These are phyloP conservation scores for Cladosporium halotolerans DNA, from an alignment of 2,329 filamentous ascomycete species.

Conservation along the genomic window DNA sequence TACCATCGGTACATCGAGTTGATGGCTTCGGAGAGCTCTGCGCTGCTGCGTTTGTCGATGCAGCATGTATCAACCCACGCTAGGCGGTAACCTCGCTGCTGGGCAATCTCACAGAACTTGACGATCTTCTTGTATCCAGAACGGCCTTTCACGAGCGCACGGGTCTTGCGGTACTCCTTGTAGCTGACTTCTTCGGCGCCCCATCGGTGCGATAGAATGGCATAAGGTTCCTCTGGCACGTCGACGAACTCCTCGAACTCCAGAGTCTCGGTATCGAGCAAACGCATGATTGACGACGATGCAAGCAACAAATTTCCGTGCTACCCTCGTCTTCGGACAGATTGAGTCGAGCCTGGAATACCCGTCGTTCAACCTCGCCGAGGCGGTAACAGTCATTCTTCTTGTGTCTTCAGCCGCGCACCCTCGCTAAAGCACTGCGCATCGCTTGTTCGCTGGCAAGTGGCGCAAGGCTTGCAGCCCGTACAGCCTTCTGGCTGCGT, in stretches of 20 bases:
- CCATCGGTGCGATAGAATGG: constrained; percentile 25
- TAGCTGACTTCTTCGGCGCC: constrained; percentile 15
- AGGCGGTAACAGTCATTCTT: no score
- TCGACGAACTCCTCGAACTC: constrained; percentile 18
- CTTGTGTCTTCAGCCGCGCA: no score
- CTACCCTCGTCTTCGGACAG: no score
- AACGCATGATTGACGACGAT: constrained; percentile 15
- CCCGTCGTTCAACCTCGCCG: no score
- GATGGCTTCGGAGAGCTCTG: constrained; percentile 16
- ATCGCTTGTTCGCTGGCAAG: no score
- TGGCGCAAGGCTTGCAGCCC: no score
- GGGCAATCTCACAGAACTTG: not conserved
- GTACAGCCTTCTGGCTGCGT: no score
- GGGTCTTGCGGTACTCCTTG: constrained; percentile 14
- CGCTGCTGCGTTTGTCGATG: constrained; percentile 16
- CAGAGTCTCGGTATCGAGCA: constrained; percentile 18
- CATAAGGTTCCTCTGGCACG: constrained; percentile 12
- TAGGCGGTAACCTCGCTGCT: not conserved
- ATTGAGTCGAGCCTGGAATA: no score
- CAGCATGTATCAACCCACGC: constrained; percentile 15
- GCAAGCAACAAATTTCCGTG: no score
- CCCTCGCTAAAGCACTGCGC: no score
- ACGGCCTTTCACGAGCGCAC: not conserved
- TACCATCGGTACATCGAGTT: constrained; percentile 16
- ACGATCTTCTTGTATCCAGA: constrained; percentile 10